Base-by-base conservation (phyloP, 441 rosid species). In the Arabidopsis lyrata region DNA sequence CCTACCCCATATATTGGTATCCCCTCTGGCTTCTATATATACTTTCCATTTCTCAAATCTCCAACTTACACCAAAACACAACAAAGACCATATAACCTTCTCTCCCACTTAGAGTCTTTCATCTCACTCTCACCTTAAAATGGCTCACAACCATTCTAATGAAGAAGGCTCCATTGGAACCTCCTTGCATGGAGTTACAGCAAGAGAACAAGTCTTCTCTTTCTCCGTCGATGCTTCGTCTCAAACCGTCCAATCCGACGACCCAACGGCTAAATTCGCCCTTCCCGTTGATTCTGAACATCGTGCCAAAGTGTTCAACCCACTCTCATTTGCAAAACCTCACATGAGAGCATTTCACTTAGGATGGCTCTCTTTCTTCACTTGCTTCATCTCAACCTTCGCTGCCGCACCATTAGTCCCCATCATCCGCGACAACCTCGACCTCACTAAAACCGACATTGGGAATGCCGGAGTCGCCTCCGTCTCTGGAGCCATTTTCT, bases 381-480 rank as follows among this genome's bases (percentile, higher is more conserved):
- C 87, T 39, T 86, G 88, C 67, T 89, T 89, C 57, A 81, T 91
- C 60, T 89, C 97, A 45, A 89, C 95, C 2, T 89, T 91, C 1
- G 95, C 97, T 0, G 97, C 97, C 0, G 93, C 93, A 3, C 97
- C 97, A 1, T 88, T 89, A 1, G 86, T 89, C 36, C 95, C 97
- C 15, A 78, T 89, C 77, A 91, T 91, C 50, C 85, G 91, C 0
- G 97, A 91, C 68, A 91, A 86, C 76, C 93, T 91, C 14, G 72
- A 88, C 66, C 73, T 88, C 14, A 85, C 81, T 29, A 88, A 88
- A 64, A 48, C 52, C 5, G 95, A 86, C 73, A 82, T 87, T 0
- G 97, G 95, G 0, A 91, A 91, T 27, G 95, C 95, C 0, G 88
- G 95, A 7, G 88, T 91, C 1, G 95, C 97, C 49, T 91, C 97